Percentiles rank a stretch among this genome's conserved stretches.
Evolutionary conservation across 1,139 yeast species (phyloP).

Genomic region (Suhomyces yuchorum): DNA sequence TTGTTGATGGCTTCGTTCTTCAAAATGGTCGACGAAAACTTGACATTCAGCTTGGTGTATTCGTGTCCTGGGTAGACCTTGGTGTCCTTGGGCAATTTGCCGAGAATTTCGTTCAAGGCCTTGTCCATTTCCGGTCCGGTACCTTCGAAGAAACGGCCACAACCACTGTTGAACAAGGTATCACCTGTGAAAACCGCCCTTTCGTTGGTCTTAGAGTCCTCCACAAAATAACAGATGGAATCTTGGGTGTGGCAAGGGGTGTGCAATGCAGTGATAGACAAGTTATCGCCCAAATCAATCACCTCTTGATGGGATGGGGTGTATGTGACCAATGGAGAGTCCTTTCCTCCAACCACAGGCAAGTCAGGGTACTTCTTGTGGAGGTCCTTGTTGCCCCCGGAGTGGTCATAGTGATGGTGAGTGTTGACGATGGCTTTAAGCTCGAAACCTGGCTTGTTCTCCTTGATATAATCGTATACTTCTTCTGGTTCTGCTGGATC

Average conservation of each 20-base stretch:
- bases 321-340: conserved; percentile 66
- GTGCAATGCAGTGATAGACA: conserved; percentile 79
- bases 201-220: conserved; percentile 61
- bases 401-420: conserved; percentile 93
- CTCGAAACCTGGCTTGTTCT: conserved; percentile 33
- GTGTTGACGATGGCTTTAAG: conserved; percentile 85
- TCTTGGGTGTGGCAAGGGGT: conserved; percentile 99
- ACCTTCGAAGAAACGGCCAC: conserved; percentile 97
- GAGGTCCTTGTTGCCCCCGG: conserved; percentile 75
- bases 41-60: conserved; percentile 80
- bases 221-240: conserved; percentile 81
- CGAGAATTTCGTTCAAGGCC: conserved; percentile 62
- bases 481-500: conserved; percentile 91
- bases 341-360: conserved; percentile 85
- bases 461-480: conserved; percentile 30
- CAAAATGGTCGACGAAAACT: conserved; percentile 70
- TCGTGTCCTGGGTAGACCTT: conserved; percentile 93
- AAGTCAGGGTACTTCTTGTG: conserved; percentile 49
- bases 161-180: conserved; percentile 89
- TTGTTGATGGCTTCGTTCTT: conserved; percentile 53
- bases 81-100: conserved; percentile 65
- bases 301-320: conserved; percentile 69
- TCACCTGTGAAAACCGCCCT: conserved; percentile 92
- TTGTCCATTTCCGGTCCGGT: conserved; percentile 75
- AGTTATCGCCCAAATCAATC: conserved; percentile 60